Conservation (phyloP, 2,329 filamentous ascomycete genomes). For the Cladophialophora yegresii region DNA sequence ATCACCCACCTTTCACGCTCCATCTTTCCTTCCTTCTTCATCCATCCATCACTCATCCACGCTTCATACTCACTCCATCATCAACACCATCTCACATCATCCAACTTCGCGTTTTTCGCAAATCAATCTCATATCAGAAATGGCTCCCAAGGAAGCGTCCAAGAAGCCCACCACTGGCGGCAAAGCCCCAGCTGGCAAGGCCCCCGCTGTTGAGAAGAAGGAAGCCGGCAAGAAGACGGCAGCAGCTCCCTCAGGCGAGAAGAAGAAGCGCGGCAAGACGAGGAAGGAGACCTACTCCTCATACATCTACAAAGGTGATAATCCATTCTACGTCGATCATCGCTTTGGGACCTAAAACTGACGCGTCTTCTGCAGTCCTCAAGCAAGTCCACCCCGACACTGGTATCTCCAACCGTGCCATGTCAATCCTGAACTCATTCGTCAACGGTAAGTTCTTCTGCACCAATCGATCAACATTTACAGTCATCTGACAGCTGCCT, state of each 20-base stretch:
- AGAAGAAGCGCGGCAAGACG: conserved; percentile 99
- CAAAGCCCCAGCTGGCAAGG: conserved; percentile 78
- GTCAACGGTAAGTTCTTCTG: conserved; percentile 78
- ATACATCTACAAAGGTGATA: conserved; percentile 99
- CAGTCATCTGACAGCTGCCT: conserved; percentile 12
- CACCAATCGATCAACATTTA: conserved; percentile 10
- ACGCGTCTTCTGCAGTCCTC: conserved; percentile 68
- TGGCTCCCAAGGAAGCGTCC: conserved; percentile 96
- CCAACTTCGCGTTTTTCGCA: conserved; percentile 36
- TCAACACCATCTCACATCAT: conserved; percentile 35
- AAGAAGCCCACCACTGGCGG: conserved; percentile 94
- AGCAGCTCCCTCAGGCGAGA: conserved; percentile 83
- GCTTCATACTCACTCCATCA: conserved; percentile 34
- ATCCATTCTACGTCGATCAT: conserved; percentile 30
- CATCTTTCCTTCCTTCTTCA: conserved; percentile 38
- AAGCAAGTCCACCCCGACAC: conserved; percentile 99
- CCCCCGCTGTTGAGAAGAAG: conserved; percentile 95
- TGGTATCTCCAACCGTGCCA: conserved; percentile 99
- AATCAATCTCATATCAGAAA: conserved; percentile 59
- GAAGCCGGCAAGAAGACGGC: conserved; percentile 98
- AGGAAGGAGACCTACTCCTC: conserved; percentile 99
- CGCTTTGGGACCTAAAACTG: conserved; percentile 37
- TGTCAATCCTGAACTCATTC: conserved; percentile 99
- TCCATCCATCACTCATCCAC: conserved; percentile 42
- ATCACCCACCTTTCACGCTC: conserved; percentile 46